phyloP scores from a whole-genome alignment of 169 alveolate genomes.

The Plasmodium berghei region DNA sequence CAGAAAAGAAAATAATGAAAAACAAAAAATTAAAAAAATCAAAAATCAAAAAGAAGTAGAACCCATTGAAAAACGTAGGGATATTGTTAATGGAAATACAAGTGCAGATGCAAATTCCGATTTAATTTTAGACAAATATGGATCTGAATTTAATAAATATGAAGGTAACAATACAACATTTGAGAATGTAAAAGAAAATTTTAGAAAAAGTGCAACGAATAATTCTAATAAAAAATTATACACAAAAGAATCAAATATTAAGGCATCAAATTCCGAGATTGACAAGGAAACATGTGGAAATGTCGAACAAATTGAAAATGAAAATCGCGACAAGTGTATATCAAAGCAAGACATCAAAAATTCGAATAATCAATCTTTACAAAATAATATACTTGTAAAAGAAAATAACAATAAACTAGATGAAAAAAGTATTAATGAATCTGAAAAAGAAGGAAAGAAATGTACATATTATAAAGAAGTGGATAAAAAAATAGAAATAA shows the following conservation, averaged over 20 bases:
- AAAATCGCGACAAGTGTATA: not conserved
- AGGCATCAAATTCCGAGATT: not conserved
- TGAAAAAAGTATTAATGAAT: not conserved
- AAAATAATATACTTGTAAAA: not conserved
- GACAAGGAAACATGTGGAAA: not conserved
- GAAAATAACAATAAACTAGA: not conserved
- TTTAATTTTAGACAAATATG: too few relatives aligned
- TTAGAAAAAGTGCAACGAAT: not conserved
- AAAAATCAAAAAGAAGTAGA: constrained; percentile 54
- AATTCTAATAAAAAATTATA: not conserved
- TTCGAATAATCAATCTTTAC: not conserved
- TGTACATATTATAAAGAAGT: not conserved
- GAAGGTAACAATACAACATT: not conserved
- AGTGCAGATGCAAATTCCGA: not conserved
- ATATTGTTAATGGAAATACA: not conserved
- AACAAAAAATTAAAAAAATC: constrained; percentile 50
- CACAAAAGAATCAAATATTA: not conserved
- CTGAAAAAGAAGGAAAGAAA: not conserved
- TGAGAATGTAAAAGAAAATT: not conserved
- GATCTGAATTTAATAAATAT: too few relatives aligned
- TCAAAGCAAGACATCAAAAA: not conserved
- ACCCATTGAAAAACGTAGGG: not conserved
- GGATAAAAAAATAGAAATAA: not conserved
- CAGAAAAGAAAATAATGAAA: constrained; percentile 65
- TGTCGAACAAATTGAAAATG: not conserved